Conservation (phyloP, 371 early-diverging fungal genomes). For the Neoconidiobolus thromboides region DNA sequence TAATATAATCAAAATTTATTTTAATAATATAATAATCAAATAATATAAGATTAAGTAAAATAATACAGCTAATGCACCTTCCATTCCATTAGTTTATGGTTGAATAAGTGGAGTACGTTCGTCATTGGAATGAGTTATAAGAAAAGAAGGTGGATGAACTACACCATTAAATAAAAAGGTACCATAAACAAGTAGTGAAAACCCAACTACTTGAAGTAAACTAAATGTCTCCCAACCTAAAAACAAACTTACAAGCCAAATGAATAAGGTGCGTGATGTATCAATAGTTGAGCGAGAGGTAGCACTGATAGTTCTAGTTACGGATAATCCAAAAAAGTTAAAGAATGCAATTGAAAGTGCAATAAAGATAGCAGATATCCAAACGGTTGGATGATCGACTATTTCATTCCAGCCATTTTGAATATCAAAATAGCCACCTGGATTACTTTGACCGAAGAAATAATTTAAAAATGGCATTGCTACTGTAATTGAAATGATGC, state of each 20-base stretch:
- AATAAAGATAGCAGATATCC: conserved; percentile 58
- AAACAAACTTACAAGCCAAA: conserved; percentile 74
- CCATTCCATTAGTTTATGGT: too few relatives aligned
- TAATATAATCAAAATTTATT: too few relatives aligned
- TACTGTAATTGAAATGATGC: conserved; percentile 42
- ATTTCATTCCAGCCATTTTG: conserved; percentile 54
- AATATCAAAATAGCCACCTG: conserved; percentile 63
- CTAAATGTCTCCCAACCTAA: conserved; percentile 90
- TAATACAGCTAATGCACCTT: too few relatives aligned
- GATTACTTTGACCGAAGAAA: conserved; percentile 32
- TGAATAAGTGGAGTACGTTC: neutral
- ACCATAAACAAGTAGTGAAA: conserved; percentile 65
- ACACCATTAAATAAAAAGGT: conserved; percentile 85
- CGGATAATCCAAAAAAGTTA: conserved; percentile 86
- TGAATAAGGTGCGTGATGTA: conserved; percentile 84
- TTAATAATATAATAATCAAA: too few relatives aligned
- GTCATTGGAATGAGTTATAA: conserved; percentile 4
- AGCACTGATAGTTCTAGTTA: conserved; percentile 67
- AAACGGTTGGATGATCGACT: conserved; percentile 35
- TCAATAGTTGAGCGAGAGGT: conserved; percentile 88
- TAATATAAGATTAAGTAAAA: too few relatives aligned
- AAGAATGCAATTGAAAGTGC: conserved; percentile 76
- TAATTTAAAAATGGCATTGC: conserved; percentile 61
- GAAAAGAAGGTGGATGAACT: conserved; percentile 28
- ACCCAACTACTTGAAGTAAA: conserved; percentile 73